These are phyloP conservation scores for Zygoascus tannicola DNA, from an alignment of 805 yeast species.

Conservation along the genomic window DNA sequence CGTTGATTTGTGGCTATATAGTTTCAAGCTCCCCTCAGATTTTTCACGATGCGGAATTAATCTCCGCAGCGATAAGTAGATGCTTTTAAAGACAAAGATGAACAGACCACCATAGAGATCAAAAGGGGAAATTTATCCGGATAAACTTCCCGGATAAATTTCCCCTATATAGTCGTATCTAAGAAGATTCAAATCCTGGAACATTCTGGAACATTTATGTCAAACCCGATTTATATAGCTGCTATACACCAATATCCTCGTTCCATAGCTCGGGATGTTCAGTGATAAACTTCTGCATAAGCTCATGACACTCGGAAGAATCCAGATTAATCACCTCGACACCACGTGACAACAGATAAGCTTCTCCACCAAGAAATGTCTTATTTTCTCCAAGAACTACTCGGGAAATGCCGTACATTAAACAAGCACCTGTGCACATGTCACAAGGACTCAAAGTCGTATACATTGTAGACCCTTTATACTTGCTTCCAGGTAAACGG, in stretches of 20 bases:
- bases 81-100: no score
- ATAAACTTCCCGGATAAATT: no score
- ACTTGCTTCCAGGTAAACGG: slow-evolving; percentile 66
- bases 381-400: slow-evolving; percentile 84
- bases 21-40: no score
- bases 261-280: slow-evolving; percentile 38
- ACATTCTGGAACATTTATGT: no score
- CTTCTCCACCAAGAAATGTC: slow-evolving; percentile 79
- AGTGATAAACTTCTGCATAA: slow-evolving; percentile 71
- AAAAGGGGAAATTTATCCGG: no score
- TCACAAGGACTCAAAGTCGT: slow-evolving; percentile 89
- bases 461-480: slow-evolving; percentile 81
- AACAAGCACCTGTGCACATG: slow-evolving; percentile 92
- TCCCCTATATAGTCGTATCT: no score
- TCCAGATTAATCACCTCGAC: slow-evolving; percentile 35
- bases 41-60: no score
- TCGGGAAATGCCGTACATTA: slow-evolving; percentile 79
- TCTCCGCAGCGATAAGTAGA: no score
- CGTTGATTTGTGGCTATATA: no score
- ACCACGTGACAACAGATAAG: slow-evolving; percentile 54
- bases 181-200: no score
- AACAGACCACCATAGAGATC: no score
- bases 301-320: slow-evolving; percentile 33
- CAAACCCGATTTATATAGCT: no score
- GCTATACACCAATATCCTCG: slow-evolving; percentile 31